Evolutionary conservation across 2,329 filamentous ascomycete genomes (phyloP).

Genomic region (Pseudogymnoascus sp.): DNA sequence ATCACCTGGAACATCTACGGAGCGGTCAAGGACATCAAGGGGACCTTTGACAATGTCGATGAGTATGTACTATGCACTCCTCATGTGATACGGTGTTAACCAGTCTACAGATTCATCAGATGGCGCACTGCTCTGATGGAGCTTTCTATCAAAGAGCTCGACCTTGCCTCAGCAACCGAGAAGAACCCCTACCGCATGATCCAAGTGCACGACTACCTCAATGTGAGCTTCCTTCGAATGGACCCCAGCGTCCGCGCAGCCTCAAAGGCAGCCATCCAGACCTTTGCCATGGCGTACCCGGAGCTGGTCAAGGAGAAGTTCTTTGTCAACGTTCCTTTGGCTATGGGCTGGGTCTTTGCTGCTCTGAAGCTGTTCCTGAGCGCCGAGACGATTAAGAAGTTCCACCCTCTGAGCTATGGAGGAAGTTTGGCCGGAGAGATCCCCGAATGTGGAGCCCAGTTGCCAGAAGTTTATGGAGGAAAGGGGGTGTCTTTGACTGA

Average conservation of each 20-base stretch:
- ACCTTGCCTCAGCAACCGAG: conserved; percentile 57
- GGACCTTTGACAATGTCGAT: conserved; percentile 72
- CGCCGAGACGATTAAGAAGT: conserved; percentile 67
- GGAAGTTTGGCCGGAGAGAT: conserved; percentile 56
- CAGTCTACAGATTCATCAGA: conserved; percentile 60
- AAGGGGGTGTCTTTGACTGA: conserved; percentile 41
- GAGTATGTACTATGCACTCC: conserved; percentile 49
- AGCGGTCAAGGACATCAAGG: conserved; percentile 68
- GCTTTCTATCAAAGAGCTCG: conserved; percentile 65
- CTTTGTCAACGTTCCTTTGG: conserved; percentile 84
- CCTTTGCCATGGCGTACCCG: conserved; percentile 76
- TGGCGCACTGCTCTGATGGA: conserved; percentile 94
- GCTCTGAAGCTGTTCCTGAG: conserved; percentile 69
- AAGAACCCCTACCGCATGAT: conserved; percentile 82
- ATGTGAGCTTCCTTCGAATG: conserved; percentile 77
- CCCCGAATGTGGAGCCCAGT: conserved; percentile 46
- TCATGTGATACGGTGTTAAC: not conserved
- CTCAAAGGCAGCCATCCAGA: conserved; percentile 70
- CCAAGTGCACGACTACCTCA: conserved; percentile 89
- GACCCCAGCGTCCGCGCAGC: conserved; percentile 68
- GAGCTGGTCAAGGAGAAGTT: conserved; percentile 87
- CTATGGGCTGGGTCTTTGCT: conserved; percentile 83
- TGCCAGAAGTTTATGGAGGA: conserved; percentile 76
- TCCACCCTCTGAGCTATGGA: conserved; percentile 70
- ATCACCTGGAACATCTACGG: conserved; percentile 95